Evolutionary conservation across 805 yeast genomes (phyloP).

Genomic region (Candida endomychidarum): DNA sequence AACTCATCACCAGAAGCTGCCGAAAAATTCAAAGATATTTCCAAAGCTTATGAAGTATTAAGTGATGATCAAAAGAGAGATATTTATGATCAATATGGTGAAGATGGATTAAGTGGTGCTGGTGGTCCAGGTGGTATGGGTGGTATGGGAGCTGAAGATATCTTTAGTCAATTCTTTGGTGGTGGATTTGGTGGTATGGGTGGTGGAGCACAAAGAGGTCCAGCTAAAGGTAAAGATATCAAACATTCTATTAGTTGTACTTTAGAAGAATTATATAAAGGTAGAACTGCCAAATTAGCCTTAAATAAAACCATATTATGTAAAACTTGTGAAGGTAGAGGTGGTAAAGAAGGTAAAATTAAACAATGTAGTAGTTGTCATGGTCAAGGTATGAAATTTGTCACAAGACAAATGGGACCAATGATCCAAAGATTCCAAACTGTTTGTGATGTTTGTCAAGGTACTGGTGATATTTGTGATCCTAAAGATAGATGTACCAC

Average conservation of each 20-base stretch:
- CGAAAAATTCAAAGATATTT: slow-evolving; percentile 89
- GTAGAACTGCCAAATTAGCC: slow-evolving; percentile 91
- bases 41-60: slow-evolving; percentile 85
- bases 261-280: slow-evolving; percentile 90
- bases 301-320: slow-evolving; percentile 89
- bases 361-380: slow-evolving; percentile 83
- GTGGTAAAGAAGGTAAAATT: slow-evolving; percentile 91
- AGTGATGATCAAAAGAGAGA: slow-evolving; percentile 88
- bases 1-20: slow-evolving; percentile 87
- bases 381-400: slow-evolving; percentile 89
- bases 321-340: slow-evolving; percentile 87
- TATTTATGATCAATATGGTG: slow-evolving; percentile 85
- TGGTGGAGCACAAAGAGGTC: slow-evolving; percentile 73
- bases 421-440: slow-evolving; percentile 98
- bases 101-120: slow-evolving; percentile 79
- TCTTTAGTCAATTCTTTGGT: slow-evolving; percentile 80
- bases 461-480: slow-evolving; percentile 86
- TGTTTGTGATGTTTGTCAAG: slow-evolving; percentile 87
- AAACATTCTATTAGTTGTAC: slow-evolving; percentile 83
- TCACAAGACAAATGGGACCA: slow-evolving; percentile 98
- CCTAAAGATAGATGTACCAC: slow-evolving; percentile 83
- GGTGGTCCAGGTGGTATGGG: slow-evolving; percentile 65
- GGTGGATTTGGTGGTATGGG: slow-evolving; percentile 60
- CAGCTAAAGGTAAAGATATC: slow-evolving; percentile 86
- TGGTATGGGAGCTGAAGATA: slow-evolving; percentile 66